These are phyloP conservation scores for Parathielavia appendiculata DNA, from an alignment of 495 filamentous ascomycete genomes.

Conservation along the genomic window DNA sequence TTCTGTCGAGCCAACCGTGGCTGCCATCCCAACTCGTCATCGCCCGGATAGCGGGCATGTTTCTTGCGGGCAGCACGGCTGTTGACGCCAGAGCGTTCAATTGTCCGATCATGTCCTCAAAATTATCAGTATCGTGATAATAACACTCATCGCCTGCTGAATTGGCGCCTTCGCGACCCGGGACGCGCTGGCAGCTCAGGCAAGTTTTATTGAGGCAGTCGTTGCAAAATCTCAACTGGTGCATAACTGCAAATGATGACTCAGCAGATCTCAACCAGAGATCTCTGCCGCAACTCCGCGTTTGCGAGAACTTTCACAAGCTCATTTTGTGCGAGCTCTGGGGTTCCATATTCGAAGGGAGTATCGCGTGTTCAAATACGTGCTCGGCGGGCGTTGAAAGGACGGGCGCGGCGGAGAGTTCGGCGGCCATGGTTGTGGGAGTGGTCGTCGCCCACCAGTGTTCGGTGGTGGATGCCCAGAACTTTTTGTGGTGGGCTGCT, in stretches of 20 bases:
- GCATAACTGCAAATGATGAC: no score
- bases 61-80: not conserved
- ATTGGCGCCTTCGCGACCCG: not conserved
- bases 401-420: constrained; percentile 55
- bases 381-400: constrained; percentile 85
- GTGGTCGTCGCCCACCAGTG: no score
- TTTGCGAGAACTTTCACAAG: no score
- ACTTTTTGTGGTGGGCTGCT: constrained; percentile 17
- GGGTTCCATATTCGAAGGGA: constrained; percentile 33
- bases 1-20: not conserved
- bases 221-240: no score
- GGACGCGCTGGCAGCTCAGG: not conserved
- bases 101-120: not conserved
- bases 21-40: constrained; percentile 12
- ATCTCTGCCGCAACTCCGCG: no score
- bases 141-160: not conserved
- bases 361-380: constrained; percentile 55
- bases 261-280: no score
- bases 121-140: not conserved
- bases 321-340: constrained; percentile 37
- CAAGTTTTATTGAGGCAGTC: constrained; percentile 15
- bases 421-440: constrained; percentile 30
- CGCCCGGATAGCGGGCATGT: constrained; percentile 1
- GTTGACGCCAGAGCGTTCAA: not conserved
- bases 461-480: not conserved